Conservation (phyloP, 1,139 yeast species). For the Blastobotrys serpentis region DNA sequence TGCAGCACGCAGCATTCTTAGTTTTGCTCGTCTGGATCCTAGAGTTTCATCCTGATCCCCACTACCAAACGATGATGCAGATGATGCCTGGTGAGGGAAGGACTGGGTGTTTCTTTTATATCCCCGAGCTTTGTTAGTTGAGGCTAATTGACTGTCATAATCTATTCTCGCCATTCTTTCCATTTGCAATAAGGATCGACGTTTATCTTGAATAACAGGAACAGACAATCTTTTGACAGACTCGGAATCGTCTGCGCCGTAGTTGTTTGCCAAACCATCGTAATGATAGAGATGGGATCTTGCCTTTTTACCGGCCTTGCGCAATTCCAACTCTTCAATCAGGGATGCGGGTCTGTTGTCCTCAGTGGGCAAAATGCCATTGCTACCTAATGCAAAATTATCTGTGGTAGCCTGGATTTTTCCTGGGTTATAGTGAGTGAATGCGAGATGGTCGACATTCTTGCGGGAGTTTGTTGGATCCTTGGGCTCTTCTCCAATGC, state of each 20-base stretch:
- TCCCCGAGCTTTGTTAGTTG: constrained; percentile 9
- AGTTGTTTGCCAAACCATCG: constrained; percentile 20
- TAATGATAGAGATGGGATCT: constrained; percentile 30
- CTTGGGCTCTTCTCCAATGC: constrained; percentile 18
- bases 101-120: not conserved
- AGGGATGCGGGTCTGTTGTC: constrained; percentile 34
- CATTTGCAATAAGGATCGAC: constrained; percentile 35
- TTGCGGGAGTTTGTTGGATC: constrained; percentile 15
- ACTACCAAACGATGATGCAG: not conserved
- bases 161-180: constrained; percentile 36
- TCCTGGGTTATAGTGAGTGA: constrained; percentile 33
- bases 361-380: constrained; percentile 21
- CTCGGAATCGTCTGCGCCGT: constrained; percentile 28
- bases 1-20: not conserved
- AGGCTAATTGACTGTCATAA: constrained; percentile 32
- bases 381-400: constrained; percentile 15
- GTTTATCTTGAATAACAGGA: constrained; percentile 4
- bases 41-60: constrained; percentile 8
- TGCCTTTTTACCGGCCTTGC: constrained; percentile 37
- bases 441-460: constrained; percentile 33
- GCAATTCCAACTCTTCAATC: constrained; percentile 40
- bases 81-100: not conserved
- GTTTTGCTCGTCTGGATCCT: constrained; percentile 4
- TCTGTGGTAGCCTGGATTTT: constrained; percentile 25
- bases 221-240: constrained; percentile 8